phyloP scores from a whole-genome alignment of 1,139 yeast genomes.

The Dujonia santamariae region DNA sequence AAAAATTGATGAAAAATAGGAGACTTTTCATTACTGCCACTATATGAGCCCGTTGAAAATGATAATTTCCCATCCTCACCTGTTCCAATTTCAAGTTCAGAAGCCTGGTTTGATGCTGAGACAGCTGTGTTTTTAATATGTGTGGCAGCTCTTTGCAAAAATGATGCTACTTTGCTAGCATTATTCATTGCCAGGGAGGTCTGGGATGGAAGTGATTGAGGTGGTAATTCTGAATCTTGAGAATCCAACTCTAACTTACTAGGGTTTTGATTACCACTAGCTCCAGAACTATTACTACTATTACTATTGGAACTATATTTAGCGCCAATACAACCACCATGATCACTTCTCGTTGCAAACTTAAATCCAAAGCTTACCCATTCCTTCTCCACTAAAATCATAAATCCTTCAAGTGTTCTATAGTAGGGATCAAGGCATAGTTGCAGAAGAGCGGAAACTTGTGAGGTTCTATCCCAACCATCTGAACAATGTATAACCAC shows the following conservation, averaged over 20 bases:
- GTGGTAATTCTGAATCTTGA: constrained; percentile 2
- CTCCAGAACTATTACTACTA: background rate
- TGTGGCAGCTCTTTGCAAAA: constrained; percentile 42
- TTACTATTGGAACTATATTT: constrained; percentile 4
- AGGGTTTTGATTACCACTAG: background rate
- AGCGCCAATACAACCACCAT: constrained; percentile 52
- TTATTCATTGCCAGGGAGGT: constrained; percentile 4
- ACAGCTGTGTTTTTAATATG: constrained; percentile 41
- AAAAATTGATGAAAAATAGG: constrained; percentile 93
- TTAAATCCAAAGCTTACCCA: constrained; percentile 95
- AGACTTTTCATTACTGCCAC: constrained; percentile 54
- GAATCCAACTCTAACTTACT: background rate
- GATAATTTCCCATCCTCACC: constrained; percentile 13
- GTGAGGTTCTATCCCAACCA: constrained; percentile 98
- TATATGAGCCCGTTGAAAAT: constrained; percentile 20
- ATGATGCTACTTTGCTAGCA: constrained; percentile 19
- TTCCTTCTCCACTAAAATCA: constrained; percentile 83
- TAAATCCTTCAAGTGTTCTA: constrained; percentile 84
- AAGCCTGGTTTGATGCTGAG: constrained; percentile 17
- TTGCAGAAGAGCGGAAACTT: constrained; percentile 79
- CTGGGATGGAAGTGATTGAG: constrained; percentile 4
- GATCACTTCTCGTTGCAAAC: constrained; percentile 81
- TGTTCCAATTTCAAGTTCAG: constrained; percentile 7
- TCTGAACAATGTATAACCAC: constrained; percentile 91
- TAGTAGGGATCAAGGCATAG: constrained; percentile 87